Base-by-base conservation (phyloP, 2,329 filamentous ascomycete species). In the Trichoderma sp. region DNA sequence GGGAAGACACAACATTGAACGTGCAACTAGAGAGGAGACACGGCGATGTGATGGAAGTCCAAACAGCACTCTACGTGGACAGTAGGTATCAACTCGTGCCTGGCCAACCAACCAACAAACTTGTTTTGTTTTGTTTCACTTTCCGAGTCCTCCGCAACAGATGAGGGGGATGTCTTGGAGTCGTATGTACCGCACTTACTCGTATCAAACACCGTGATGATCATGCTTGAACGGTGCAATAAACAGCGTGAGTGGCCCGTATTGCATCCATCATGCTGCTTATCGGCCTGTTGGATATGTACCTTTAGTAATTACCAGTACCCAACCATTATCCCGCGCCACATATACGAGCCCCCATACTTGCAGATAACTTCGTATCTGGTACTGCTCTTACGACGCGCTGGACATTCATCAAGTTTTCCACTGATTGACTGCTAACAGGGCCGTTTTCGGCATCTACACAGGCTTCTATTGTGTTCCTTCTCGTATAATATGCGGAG, bases 351-450 rank as follows among this genome's bases (percentile, higher is more conserved):
- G 18, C 39, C 39, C 7, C 39, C 18, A 18, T 43, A n/a, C 39
- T 18, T 18, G 14, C 16, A n/a, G 16, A 6, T n/a, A 46, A 21
- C 46, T 13, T 49, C n/a, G 46, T 49, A 49, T 46, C 18, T 46
- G 3, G 43, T 13, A 46, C 43, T 10, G 43, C 43, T 46, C 18
- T 11, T 21, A 46, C 18, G 43, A 21, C 18, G 16, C 14, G n/a
- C 43, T 7, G 43, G 18, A 18, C 43, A n/a, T 21, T 18, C 21
- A 49, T 21, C 11, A 49, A 24, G 46, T n/a, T 24, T 49, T 8
- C 30, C 52, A 51, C 32, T 61, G 59, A 52, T 61, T 30, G 59
- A 51, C 59, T 46, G 30, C 28, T 49, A 21, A 51, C 59, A 61
- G 46, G 14, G 21, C 46, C 60, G 32, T 64, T 52, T 54, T 6